phyloP scores from a whole-genome alignment of 2,329 filamentous ascomycete genomes.

The Colletotrichum cuscutae region DNA sequence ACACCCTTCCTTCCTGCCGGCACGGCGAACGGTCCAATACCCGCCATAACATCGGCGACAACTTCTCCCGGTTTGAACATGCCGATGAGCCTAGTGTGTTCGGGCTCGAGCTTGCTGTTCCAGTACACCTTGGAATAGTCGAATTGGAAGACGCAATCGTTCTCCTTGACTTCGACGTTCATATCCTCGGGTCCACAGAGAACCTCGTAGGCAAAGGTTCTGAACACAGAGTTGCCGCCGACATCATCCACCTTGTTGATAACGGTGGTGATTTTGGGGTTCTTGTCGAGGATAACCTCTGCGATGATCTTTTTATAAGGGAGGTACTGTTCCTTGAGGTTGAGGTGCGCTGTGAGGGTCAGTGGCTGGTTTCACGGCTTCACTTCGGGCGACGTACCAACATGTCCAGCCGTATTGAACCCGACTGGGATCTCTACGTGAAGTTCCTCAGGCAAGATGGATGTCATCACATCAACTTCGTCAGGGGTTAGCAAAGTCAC shows the following conservation, averaged over 20 bases:
- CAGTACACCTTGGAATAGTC: constrained; percentile 98
- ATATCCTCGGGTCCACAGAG: constrained; percentile 84
- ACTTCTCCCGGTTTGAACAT: constrained; percentile 86
- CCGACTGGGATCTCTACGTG: constrained; percentile 85
- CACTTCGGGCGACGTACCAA: constrained; percentile 63
- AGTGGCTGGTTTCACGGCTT: constrained; percentile 30
- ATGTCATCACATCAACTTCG: constrained; percentile 81
- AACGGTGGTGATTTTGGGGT: constrained; percentile 82
- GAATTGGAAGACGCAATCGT: constrained; percentile 87
- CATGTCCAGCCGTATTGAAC: constrained; percentile 90
- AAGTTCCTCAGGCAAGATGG: constrained; percentile 82
- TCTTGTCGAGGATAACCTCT: constrained; percentile 90
- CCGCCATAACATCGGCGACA: constrained; percentile 96
- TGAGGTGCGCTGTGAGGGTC: constrained; percentile 77
- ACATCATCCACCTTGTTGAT: constrained; percentile 97
- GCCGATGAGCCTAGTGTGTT: constrained; percentile 83
- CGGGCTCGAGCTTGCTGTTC: constrained; percentile 91
- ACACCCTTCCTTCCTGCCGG: constrained; percentile 90
- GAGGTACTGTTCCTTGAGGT: constrained; percentile 83
- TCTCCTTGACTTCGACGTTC: constrained; percentile 84
- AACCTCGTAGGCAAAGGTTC: constrained; percentile 93
- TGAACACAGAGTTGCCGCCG: constrained; percentile 84
- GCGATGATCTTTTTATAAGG: constrained; percentile 90
- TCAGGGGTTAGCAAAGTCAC: not conserved
- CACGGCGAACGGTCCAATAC: constrained; percentile 93